phyloP scores from a whole-genome alignment of 1,284 basidiomycete genomes.

The Trichosporon coremiiforme region DNA sequence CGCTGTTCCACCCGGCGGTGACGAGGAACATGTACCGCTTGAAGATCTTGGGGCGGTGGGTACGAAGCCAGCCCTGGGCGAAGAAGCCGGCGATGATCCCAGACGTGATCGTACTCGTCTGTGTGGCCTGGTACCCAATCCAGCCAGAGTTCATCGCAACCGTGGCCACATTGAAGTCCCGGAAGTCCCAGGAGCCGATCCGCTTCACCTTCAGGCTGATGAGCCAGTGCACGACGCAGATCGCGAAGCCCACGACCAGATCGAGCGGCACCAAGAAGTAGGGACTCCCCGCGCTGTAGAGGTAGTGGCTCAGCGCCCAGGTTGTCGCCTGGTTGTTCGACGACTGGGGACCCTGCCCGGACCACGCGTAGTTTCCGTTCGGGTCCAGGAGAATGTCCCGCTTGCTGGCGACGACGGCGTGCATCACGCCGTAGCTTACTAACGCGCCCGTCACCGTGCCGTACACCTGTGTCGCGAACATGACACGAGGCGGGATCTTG shows the following conservation, averaged over 20 bases:
- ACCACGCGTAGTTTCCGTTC: conserved; percentile 33
- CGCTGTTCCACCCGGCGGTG: conserved; percentile 55
- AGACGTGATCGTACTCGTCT: conserved; percentile 34
- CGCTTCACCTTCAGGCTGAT: conserved; percentile 21
- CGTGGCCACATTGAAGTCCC: conserved; percentile 34
- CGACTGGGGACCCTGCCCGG: conserved; percentile 27
- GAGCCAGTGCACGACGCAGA: conserved; percentile 29
- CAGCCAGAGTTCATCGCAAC: conserved; percentile 31
- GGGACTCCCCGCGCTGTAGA: conserved; percentile 20
- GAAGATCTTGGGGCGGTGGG: conserved; percentile 32
- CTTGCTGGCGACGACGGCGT: conserved; percentile 36
- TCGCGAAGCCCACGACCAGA: conserved; percentile 29
- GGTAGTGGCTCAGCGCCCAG: conserved; percentile 35
- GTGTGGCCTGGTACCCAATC: conserved; percentile 30
- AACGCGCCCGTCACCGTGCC: conserved; percentile 41
- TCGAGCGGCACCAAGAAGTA: conserved; percentile 34
- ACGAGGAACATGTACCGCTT: conserved; percentile 34
- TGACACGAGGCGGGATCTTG: conserved; percentile 40
- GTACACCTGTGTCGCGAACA: conserved; percentile 36
- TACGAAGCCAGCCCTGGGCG: conserved; percentile 36
- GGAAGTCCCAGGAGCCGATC: conserved; percentile 26
- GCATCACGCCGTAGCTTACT: conserved; percentile 42
- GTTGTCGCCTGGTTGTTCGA: conserved; percentile 31
- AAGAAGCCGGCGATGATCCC: conserved; percentile 36
- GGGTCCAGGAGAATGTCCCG: conserved; percentile 33